Percentiles rank a stretch among this genome's conserved stretches.
Conservation (phyloP, 2,329 filamentous ascomycete species). For the Scedosporium minutisporum region DNA sequence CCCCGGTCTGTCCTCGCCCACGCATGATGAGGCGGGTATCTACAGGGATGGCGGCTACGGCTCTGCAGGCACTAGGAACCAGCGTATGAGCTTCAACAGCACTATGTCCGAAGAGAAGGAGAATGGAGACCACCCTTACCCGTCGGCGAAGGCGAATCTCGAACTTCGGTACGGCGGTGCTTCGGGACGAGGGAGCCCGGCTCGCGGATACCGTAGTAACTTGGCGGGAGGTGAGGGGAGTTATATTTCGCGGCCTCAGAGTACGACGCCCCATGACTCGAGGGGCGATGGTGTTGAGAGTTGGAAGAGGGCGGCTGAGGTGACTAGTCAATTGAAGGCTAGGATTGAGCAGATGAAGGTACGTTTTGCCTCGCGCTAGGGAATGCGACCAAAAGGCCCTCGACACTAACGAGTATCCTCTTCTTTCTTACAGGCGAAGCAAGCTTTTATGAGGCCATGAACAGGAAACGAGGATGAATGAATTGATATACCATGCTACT, state of each 20-base stretch:
- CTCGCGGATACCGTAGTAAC: conserved; percentile 39
- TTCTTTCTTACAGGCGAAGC: neutral
- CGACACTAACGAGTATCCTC: neutral
- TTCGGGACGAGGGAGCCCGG: conserved; percentile 50
- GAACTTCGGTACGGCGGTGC: conserved; percentile 43
- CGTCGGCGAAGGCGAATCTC: conserved; percentile 44
- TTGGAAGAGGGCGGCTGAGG: conserved; percentile 94
- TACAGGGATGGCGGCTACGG: conserved; percentile 40
- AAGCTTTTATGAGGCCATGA: conserved; percentile 2
- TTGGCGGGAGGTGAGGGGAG: neutral
- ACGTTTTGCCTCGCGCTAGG: neutral
- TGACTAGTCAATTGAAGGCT: conserved; percentile 93
- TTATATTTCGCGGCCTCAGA: conserved; percentile 18
- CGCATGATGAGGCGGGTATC: conserved; percentile 49
- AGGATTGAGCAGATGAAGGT: conserved; percentile 98
- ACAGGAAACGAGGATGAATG: neutral
- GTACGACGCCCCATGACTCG: conserved; percentile 2
- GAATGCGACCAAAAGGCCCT: too few relatives aligned
- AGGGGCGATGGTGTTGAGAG: conserved; percentile 58
- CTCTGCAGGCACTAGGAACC: conserved; percentile 25
- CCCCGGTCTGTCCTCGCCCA: conserved; percentile 39
- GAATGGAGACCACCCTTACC: conserved; percentile 46
- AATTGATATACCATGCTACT: neutral
- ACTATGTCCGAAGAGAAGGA: conserved; percentile 69
- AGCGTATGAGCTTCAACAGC: conserved; percentile 54